Evolutionary conservation across 129 eudicot species (phyloP).

Genomic region (Escallonia herrerae): DNA sequence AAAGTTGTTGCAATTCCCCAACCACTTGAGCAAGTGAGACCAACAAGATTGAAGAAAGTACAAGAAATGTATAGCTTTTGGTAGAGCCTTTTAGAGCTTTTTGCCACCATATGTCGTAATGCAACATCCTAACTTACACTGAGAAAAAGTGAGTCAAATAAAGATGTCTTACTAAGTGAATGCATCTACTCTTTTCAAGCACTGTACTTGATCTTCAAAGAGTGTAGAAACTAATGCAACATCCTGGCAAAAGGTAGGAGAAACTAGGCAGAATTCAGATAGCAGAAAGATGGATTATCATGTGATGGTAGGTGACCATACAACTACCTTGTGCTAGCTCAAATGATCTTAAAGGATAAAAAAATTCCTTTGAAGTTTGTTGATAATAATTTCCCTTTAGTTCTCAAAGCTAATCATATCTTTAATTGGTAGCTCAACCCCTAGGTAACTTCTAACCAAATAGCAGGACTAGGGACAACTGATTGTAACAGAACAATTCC

Average conservation of each 20-base stretch:
- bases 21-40: background rate
- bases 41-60: background rate
- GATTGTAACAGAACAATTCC: constrained; percentile 16
- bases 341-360: background rate
- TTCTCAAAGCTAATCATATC: constrained; percentile 14
- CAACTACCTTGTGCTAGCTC: background rate
- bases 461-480: background rate
- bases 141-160: constrained; percentile 4
- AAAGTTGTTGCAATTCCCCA: background rate
- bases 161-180: constrained; percentile 3
- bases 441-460: constrained; percentile 29
- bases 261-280: background rate
- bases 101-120: background rate
- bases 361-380: constrained; percentile 18
- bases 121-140: background rate
- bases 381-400: constrained; percentile 6
- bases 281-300: constrained; percentile 5
- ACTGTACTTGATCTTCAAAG: background rate
- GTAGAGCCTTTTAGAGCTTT: background rate
- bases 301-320: constrained; percentile 26
- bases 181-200: background rate
- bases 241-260: background rate
- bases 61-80: constrained; percentile 2
- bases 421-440: constrained; percentile 10
- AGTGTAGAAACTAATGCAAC: background rate